Evolutionary conservation across 1,284 basidiomycete genomes (phyloP), one percentile per base, ranked within the genome.

Genomic region (Boletus calvinii): DNA sequence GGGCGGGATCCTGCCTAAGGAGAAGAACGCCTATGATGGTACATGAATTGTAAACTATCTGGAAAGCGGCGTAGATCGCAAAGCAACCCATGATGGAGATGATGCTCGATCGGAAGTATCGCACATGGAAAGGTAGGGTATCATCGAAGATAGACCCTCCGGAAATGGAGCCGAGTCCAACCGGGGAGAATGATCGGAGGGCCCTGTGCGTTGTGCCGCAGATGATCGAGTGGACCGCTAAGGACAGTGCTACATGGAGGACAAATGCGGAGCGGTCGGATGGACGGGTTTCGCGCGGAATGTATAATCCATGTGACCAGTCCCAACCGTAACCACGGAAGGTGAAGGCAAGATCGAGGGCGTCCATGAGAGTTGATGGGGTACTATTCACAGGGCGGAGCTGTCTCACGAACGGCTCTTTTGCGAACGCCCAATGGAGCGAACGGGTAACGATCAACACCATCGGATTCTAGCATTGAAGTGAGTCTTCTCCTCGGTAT

Each of bases 121-220:
- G 75, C 6, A 61, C 55, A 5, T 70, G 38, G 2, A 69, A 71
- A 12, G 78, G 68, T 1, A 80, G 63, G 8, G 67, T 59, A 8
- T 62, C 39, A 57, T 81, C 74, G 62, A 78, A 83, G 32, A 85
- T 79, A 38, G 75, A 73, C 11, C 72, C 74, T 12, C 78, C 79
- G 0, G 40, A 45, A 2, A 74, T 53, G 6, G 73, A 68, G n/a
- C 69, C 70, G 18, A 77, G 58, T 11, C 68, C 68, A 1, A 58
- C 45, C 4, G 72, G 72, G 7, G 66, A 63, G 54, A 78, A 70
- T 22, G 64, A 65, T 56, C 80, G 76, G n/a, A 77, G 61, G 24
- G 60, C 43, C 50, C 71, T 72, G 51, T 78, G 74, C 17, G 76
- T 15, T 22, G 66, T 38, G 57, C 83, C 80, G 52, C 76, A 72